Conservation (phyloP, 495 filamentous ascomycete genomes). For the Rostrohypoxylon terebratum region DNA sequence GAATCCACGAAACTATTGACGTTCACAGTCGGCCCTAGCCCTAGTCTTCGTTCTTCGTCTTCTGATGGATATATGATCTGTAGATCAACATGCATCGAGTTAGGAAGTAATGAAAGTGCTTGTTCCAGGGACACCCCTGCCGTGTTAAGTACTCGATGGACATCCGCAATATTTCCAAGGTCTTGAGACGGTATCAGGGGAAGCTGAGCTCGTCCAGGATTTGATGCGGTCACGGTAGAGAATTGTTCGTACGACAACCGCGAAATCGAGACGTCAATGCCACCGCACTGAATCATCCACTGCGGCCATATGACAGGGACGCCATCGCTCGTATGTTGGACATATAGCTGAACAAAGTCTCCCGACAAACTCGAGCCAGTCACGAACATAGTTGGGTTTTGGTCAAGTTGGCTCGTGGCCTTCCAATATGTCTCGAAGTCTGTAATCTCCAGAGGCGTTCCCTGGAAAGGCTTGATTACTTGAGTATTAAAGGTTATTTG, state of each 20-base stretch:
- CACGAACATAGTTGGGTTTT: constrained; percentile 83
- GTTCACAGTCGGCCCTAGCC: constrained; percentile 78
- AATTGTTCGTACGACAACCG: constrained; percentile 82
- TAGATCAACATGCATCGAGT: constrained; percentile 84
- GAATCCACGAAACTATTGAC: constrained; percentile 88
- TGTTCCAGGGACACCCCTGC: constrained; percentile 81
- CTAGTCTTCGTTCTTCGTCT: constrained; percentile 73
- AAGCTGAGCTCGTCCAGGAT: constrained; percentile 59
- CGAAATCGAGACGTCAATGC: constrained; percentile 82
- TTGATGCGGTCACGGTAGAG: constrained; percentile 69
- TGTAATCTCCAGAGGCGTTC: constrained; percentile 93
- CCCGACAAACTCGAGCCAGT: constrained; percentile 95
- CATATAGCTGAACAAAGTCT: constrained; percentile 89
- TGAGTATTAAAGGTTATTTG: constrained; percentile 94
- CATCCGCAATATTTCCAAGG: constrained; percentile 68
- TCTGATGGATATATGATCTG: constrained; percentile 85
- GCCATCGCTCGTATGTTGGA: constrained; percentile 89
- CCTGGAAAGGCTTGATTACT: constrained; percentile 95
- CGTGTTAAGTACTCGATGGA: constrained; percentile 75
- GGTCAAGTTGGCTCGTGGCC: constrained; percentile 90
- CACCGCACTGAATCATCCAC: constrained; percentile 82
- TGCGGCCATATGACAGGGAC: constrained; percentile 86
- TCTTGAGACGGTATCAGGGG: constrained; percentile 57
- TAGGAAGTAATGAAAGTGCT: constrained; percentile 77
- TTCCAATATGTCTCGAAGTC: constrained; percentile 99